Percentiles rank a stretch among this genome's conserved stretches.
Conservation (phyloP, 2,329 filamentous ascomycete species). For the Calonectria hawksworthii region DNA sequence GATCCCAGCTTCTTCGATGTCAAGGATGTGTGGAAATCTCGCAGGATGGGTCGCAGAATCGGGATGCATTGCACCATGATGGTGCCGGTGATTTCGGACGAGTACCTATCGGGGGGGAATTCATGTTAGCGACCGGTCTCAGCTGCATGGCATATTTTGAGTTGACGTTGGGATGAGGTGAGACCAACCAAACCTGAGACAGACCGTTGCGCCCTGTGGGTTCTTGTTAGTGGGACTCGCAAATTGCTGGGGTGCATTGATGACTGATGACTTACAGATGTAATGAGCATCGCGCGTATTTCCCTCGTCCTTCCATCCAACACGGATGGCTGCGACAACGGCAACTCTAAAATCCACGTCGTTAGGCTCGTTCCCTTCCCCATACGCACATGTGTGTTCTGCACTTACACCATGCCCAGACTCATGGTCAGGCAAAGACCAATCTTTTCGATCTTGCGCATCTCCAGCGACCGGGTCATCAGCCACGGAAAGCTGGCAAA, state of each 20-base stretch:
- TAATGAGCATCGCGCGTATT: constrained; percentile 61
- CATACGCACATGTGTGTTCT: background rate
- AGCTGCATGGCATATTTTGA: background rate
- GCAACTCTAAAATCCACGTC: constrained; percentile 52
- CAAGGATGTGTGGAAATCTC: constrained; percentile 42
- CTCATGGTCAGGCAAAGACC: constrained; percentile 66
- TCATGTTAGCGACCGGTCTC: background rate
- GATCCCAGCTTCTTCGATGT: constrained; percentile 42
- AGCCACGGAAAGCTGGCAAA: constrained; percentile 65
- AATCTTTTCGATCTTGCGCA: constrained; percentile 63
- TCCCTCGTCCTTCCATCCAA: constrained; percentile 63
- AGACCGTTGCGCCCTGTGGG: constrained; percentile 43
- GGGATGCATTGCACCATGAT: constrained; percentile 69
- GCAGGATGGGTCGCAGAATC: constrained; percentile 62
- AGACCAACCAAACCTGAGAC: constrained; percentile 42
- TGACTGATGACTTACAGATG: constrained; percentile 53
- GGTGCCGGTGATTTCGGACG: constrained; percentile 65
- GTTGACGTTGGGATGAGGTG: background rate
- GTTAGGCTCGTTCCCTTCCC: background rate
- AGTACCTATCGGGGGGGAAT: constrained; percentile 54
- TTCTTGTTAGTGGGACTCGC: background rate
- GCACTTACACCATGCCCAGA: constrained; percentile 59
- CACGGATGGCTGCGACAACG: constrained; percentile 62
- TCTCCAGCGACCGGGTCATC: constrained; percentile 62
- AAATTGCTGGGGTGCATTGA: background rate